Evolutionary conservation across 2,329 filamentous ascomycete genomes (phyloP).

Genomic region (Talaromyces sp.): DNA sequence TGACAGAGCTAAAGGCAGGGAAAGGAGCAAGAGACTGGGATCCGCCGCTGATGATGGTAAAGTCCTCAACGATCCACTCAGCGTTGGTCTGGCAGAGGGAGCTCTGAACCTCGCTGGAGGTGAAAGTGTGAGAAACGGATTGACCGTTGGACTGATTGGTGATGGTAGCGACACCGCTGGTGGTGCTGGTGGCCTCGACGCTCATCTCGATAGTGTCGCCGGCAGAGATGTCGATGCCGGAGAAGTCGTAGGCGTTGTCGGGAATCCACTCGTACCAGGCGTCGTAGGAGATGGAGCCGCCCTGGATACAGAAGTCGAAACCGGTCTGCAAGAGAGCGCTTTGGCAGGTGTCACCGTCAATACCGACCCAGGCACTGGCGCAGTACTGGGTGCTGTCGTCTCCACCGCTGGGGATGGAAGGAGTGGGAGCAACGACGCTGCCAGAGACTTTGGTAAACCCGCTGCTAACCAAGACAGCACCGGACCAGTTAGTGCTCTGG

Average conservation of each 20-base stretch:
- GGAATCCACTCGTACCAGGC: constrained; percentile 64
- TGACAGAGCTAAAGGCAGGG: constrained; percentile 48
- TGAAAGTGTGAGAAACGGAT: constrained; percentile 53
- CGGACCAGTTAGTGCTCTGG: constrained; percentile 58
- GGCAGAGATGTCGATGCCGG: constrained; percentile 42
- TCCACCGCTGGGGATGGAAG: constrained; percentile 41
- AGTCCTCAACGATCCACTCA: constrained; percentile 63
- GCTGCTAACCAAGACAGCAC: constrained; percentile 50
- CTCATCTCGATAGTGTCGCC: constrained; percentile 46
- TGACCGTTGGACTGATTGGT: constrained; percentile 54
- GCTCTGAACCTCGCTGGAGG: constrained; percentile 30
- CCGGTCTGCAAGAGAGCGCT: constrained; percentile 57
- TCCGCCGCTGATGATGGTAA: constrained; percentile 32
- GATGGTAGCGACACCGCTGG: constrained; percentile 45
- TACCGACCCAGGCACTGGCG: constrained; percentile 58
- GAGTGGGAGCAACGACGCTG: constrained; percentile 52
- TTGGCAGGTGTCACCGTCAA: constrained; percentile 57
- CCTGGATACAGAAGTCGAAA: constrained; percentile 52
- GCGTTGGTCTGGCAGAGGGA: constrained; percentile 56
- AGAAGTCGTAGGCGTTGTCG: constrained; percentile 54
- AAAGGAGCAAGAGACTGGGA: constrained; percentile 44
- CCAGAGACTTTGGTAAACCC: constrained; percentile 46
- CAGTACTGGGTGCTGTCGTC: constrained; percentile 39
- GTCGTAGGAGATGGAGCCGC: constrained; percentile 42
- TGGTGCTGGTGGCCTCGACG: constrained; percentile 41